Evolutionary conservation across 805 yeast genomes (phyloP), one percentile per base, ranked within the genome.

Genomic region (Saturnispora kantuleensis): DNA sequence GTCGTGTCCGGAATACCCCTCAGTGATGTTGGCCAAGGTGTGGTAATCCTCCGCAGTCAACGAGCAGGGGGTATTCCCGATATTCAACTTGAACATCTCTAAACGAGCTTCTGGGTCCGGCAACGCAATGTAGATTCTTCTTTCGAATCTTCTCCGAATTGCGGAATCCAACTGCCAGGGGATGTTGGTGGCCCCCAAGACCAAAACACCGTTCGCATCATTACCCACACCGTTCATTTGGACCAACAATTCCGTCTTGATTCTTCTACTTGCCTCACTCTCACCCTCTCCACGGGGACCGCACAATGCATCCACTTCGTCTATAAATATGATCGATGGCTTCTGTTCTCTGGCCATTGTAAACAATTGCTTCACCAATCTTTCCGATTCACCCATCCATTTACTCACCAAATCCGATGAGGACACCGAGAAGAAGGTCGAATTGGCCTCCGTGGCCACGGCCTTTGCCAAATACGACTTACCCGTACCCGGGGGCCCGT

Each of bases 131-230:
- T 93, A 93, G 48, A 93, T 93, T 66, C 98, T 79, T 54, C 84
- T 79, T 63, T 93, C 98, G 57, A 93, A 93, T 64, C 98, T 81
- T 67, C 99, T 81, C 64, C 98, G 77, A 39, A 93, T 86, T 7
- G 98, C 99, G 38, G 97, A 87, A 64, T 93, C 98, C 53, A 93
- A 71, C 67, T 90, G 97, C 98, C 98, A 93, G 15, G 98, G 98
- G 49, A 93, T 93, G 63, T 93, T 93, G 7, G 98, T 93, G 2
- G 98, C 98, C 28, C 98, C 98, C 42, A 93, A 70, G 0, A 93
- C 97, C 31, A 93, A 69, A 2, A 93, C 97, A 8, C 98, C 98
- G 39, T 74, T 73, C 1, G 96, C 69, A 60, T 93, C 97, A 60
- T 87, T 89, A 12, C 98, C 98, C 12, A 93, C 98, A 55, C 98